A percentile compares a stretch with the other conserved stretches of the same genome.
Conservation (phyloP, 164 flowering plant genomes). For the Annona squamosa region DNA sequence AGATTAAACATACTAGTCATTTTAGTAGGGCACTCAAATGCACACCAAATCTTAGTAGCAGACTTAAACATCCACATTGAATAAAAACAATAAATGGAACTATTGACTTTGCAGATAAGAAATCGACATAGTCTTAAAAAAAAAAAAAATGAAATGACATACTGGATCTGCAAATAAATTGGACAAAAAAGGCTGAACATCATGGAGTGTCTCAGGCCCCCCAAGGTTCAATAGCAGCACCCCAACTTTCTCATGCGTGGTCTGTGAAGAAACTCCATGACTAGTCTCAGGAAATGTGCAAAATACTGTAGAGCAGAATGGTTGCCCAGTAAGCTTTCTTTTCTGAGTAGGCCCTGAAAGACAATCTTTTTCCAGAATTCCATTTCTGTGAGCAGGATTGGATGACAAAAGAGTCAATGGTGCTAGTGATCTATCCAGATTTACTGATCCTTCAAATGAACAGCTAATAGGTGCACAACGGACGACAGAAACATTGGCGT, state of each 20-base stretch:
- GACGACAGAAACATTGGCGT: slow-evolving; percentile 2
- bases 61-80: background rate
- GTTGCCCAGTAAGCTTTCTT: slow-evolving; percentile 21
- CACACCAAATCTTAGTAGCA: background rate
- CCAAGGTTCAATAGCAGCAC: slow-evolving; percentile 93
- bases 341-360: slow-evolving; percentile 7
- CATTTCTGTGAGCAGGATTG: slow-evolving; percentile 8
- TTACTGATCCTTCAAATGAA: slow-evolving; percentile 3
- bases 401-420: background rate
- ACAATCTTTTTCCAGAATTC: slow-evolving; percentile 5
- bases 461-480: slow-evolving; percentile 6
- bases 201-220: slow-evolving; percentile 46
- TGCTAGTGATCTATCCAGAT: background rate
- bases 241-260: slow-evolving; percentile 72
- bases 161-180: slow-evolving; percentile 98
- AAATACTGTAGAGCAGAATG: slow-evolving; percentile 17
- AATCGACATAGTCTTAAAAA: background rate
- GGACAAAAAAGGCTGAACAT: slow-evolving; percentile 91
- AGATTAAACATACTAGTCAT: background rate
- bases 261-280: slow-evolving; percentile 30
- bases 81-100: background rate
- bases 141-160: slow-evolving; percentile 17
- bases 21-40: background rate
- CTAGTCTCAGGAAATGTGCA: slow-evolving; percentile 12
- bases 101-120: background rate